Conservation (phyloP, 495 filamentous ascomycete genomes). For the Neurospora sp. region DNA sequence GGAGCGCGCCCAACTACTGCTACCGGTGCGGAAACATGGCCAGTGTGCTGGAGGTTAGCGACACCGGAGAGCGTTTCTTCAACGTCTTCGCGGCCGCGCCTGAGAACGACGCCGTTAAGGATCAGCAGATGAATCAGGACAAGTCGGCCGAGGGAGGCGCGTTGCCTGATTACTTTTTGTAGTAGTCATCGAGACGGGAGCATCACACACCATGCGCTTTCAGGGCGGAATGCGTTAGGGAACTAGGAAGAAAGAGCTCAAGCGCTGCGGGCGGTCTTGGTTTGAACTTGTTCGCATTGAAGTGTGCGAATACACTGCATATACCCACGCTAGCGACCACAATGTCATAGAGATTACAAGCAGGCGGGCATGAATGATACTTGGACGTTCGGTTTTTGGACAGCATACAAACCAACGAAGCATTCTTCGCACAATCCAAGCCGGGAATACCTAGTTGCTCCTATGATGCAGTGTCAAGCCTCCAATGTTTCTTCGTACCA, state of each 20-base stretch:
- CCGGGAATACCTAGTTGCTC: not conserved
- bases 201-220: not conserved
- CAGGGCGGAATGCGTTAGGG: not conserved
- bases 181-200: not conserved
- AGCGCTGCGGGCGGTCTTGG: not conserved
- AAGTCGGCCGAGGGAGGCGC: constrained; percentile 40
- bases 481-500: not conserved
- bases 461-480: not conserved
- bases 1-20: constrained; percentile 96
- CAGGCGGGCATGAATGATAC: not conserved
- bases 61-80: constrained; percentile 82
- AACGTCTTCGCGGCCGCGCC: constrained; percentile 96
- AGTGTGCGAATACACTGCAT: not conserved
- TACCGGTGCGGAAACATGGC: constrained; percentile 96
- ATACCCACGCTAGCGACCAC: not conserved
- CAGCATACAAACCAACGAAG: not conserved
- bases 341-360: not conserved
- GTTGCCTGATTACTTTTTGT: constrained; percentile 48
- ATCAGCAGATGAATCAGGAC: constrained; percentile 19
- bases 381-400: not conserved
- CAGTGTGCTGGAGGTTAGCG: constrained; percentile 89
- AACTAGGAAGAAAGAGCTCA: not conserved
- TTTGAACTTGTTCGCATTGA: not conserved
- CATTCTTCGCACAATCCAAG: not conserved
- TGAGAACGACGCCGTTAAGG: constrained; percentile 80